Percentiles rank a stretch among this genome's conserved stretches.
Evolutionary conservation across 2,329 filamentous ascomycete species (phyloP).

Genomic region (Nannizziopsis arthrosporioides): DNA sequence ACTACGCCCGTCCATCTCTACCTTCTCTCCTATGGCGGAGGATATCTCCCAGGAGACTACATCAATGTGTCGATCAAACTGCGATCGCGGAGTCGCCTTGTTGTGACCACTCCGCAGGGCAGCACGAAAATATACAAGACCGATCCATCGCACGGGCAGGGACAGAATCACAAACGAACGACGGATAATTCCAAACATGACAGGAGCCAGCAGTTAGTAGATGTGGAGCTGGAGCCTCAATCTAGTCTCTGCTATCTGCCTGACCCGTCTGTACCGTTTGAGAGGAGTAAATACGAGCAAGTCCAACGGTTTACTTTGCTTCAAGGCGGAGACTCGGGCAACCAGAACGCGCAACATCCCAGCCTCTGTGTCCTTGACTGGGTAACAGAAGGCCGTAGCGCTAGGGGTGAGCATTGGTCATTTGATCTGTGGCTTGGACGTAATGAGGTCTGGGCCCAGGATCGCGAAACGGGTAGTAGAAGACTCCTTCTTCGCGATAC

Average conservation of each 20-base stretch:
- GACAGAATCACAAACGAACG: conserved; percentile 30
- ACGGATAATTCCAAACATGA: conserved; percentile 17
- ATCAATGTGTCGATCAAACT: conserved; percentile 63
- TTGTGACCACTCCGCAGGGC: conserved; percentile 53
- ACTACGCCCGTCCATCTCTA: conserved; percentile 63
- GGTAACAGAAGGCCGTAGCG: conserved; percentile 78
- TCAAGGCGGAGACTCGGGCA: conserved; percentile 3
- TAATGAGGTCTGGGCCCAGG: conserved; percentile 58
- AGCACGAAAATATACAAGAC: conserved; percentile 96
- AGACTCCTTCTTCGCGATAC: conserved; percentile 76
- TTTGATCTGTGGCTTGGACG: conserved; percentile 66
- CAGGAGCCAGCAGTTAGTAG: conserved; percentile 40
- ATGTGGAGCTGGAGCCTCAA: conserved; percentile 37
- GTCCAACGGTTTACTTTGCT: conserved; percentile 59
- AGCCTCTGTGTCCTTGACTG: conserved; percentile 78
- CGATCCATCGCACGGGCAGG: conserved; percentile 25
- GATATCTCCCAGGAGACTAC: conserved; percentile 75
- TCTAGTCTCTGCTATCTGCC: conserved; percentile 57
- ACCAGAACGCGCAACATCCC: conserved; percentile 23
- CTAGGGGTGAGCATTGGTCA: conserved; percentile 81
- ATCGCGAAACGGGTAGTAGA: conserved; percentile 31
- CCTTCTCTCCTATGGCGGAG: conserved; percentile 86
- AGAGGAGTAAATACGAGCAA: conserved; percentile 72
- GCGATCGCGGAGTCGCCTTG: conserved; percentile 52
- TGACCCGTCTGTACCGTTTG: conserved; percentile 88